These are phyloP conservation scores for Clavispora phyllophila DNA, from an alignment of 805 yeast species.

Conservation along the genomic window DNA sequence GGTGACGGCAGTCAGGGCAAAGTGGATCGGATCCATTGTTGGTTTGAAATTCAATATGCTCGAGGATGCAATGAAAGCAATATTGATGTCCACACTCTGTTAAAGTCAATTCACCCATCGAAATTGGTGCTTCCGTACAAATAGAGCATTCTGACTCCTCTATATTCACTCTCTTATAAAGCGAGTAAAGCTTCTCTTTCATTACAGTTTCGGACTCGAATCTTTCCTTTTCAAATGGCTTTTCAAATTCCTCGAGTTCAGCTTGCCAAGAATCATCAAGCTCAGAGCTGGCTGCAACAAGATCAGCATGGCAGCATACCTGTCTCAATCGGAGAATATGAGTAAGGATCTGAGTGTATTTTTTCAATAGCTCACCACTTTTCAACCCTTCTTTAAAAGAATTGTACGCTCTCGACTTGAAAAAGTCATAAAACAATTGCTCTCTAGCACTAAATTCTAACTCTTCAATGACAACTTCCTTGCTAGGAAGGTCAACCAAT, in stretches of 20 bases:
- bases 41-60: slow-evolving; percentile 65
- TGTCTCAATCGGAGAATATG: slow-evolving; percentile 83
- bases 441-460: slow-evolving; percentile 66
- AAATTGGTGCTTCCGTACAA: slow-evolving; percentile 68
- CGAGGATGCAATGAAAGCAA: slow-evolving; percentile 67
- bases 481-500: slow-evolving; percentile 71
- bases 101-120: slow-evolving; percentile 47
- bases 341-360: slow-evolving; percentile 74
- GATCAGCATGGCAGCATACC: slow-evolving; percentile 76
- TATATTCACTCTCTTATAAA: slow-evolving; percentile 28
- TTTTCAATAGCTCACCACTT: slow-evolving; percentile 63
- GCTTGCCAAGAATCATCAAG: slow-evolving; percentile 45
- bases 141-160: slow-evolving; percentile 72
- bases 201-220: slow-evolving; percentile 19
- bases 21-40: slow-evolving; percentile 38
- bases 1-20: slow-evolving; percentile 75
- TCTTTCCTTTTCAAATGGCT: slow-evolving; percentile 12
- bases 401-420: slow-evolving; percentile 60
- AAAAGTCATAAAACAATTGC: slow-evolving; percentile 57
- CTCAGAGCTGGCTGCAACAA: slow-evolving; percentile 50
- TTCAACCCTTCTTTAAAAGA: slow-evolving; percentile 56
- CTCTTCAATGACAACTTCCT: slow-evolving; percentile 64
- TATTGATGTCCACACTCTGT: slow-evolving; percentile 80
- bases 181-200: slow-evolving; percentile 20
- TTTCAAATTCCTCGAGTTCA: slow-evolving; percentile 12